Percentiles rank a stretch among this genome's conserved stretches.
phyloP scores from a whole-genome alignment of 257 asterid species.

The Fraxinus excelsior region DNA sequence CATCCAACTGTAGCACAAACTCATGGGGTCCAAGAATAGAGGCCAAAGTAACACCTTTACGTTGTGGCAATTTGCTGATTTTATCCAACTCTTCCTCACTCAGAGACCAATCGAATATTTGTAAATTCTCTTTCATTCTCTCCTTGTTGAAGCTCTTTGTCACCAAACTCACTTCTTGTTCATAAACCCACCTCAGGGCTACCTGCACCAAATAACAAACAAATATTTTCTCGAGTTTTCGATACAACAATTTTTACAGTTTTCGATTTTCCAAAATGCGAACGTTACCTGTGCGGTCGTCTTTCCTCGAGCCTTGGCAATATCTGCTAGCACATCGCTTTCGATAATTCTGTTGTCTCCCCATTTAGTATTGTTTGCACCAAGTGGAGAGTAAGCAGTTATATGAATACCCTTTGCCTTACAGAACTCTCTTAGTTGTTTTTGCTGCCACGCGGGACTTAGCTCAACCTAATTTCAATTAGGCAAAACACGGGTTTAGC shows the following conservation, averaged over 20 bases:
- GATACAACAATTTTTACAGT: neutral
- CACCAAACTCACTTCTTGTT: conserved; percentile 57
- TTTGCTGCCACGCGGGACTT: conserved; percentile 61
- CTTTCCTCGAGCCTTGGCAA: conserved; percentile 49
- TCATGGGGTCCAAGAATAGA: conserved; percentile 44
- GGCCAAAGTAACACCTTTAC: conserved; percentile 39
- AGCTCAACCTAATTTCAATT: conserved; percentile 52
- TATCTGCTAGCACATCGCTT: conserved; percentile 37
- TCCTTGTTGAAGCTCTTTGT: conserved; percentile 60
- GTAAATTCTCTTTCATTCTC: conserved; percentile 57
- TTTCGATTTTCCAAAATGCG: neutral
- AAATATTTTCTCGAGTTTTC: neutral
- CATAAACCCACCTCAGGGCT: conserved; percentile 61
- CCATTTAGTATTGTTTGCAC: conserved; percentile 63
- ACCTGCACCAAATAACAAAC: conserved; percentile 31
- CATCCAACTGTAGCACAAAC: conserved; percentile 49
- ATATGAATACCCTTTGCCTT: conserved; percentile 50
- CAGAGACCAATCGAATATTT: conserved; percentile 56
- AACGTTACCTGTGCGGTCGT: conserved; percentile 52
- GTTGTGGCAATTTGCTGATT: conserved; percentile 46
- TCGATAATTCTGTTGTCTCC: conserved; percentile 55
- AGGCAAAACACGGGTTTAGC: neutral
- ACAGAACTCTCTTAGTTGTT: conserved; percentile 48
- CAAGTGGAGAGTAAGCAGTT: conserved; percentile 63
- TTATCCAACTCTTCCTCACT: conserved; percentile 35